phyloP scores from a whole-genome alignment of 768 basidiomycete genomes.

The Russula griseocarnosa region DNA sequence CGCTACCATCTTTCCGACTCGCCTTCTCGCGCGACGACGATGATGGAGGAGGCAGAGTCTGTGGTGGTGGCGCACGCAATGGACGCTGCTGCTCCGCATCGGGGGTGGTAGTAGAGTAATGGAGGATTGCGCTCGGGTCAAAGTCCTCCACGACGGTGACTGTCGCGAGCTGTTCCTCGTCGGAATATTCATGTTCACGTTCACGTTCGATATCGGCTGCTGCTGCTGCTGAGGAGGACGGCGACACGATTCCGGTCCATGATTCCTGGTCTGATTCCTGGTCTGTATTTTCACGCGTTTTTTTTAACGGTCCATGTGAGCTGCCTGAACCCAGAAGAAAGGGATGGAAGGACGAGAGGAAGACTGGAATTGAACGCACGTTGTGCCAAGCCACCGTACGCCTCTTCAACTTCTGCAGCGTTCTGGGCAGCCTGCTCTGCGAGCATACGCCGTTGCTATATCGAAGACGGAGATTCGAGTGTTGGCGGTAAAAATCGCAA shows the following conservation, averaged over 20 bases:
- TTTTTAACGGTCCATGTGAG: constrained; percentile 1
- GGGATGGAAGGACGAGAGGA: background rate
- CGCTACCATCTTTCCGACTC: constrained; percentile 9
- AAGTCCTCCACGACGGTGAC: constrained; percentile 93
- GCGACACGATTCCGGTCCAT: constrained; percentile 44
- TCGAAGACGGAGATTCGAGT: constrained; percentile 7
- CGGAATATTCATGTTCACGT: constrained; percentile 52
- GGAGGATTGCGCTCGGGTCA: constrained; percentile 61
- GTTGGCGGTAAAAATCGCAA: background rate
- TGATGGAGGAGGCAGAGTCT: constrained; percentile 30
- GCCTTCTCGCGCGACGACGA: constrained; percentile 20
- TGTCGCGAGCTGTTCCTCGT: constrained; percentile 80
- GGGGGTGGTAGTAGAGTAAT: constrained; percentile 27
- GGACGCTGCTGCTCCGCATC: background rate
- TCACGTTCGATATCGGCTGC: constrained; percentile 41
- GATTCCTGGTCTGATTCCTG: constrained; percentile 41
- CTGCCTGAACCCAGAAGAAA: background rate
- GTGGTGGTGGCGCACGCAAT: constrained; percentile 15
- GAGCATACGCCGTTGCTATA: constrained; percentile 71
- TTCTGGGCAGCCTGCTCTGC: constrained; percentile 76
- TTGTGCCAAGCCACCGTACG: constrained; percentile 45
- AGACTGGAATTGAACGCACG: constrained; percentile 6
- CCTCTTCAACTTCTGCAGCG: constrained; percentile 70
- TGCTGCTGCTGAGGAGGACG: constrained; percentile 28
- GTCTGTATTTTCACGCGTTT: background rate